Evolutionary conservation across 2,329 filamentous ascomycete species (phyloP).

Genomic region (Diaporthe aspalathi): DNA sequence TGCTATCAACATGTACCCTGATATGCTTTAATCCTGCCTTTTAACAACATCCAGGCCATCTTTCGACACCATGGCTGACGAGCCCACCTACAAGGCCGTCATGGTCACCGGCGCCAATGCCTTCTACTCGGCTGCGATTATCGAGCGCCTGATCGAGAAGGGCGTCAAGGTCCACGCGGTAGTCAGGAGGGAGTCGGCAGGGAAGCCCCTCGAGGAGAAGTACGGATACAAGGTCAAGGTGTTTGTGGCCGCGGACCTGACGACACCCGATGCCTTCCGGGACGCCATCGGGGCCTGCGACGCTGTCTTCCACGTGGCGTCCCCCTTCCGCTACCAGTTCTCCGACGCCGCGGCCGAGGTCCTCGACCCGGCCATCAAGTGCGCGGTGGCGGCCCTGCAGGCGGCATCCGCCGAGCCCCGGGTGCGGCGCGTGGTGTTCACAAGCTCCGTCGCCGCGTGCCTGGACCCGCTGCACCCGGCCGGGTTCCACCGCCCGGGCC

Average conservation of each 20-base stretch:
- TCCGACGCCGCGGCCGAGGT: slow-evolving; percentile 3
- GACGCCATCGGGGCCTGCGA: neutral
- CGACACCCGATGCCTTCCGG: neutral
- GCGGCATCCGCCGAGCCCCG: neutral
- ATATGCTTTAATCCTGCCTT: neutral
- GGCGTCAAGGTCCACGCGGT: slow-evolving; percentile 7
- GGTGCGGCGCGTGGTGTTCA: neutral
- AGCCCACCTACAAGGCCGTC: neutral
- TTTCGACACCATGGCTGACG: neutral
- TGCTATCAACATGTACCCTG: too few species aligned
- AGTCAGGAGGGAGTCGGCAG: neutral
- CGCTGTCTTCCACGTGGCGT: slow-evolving; percentile 3
- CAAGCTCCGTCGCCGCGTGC: neutral
- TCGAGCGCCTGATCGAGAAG: neutral
- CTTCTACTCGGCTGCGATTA: neutral
- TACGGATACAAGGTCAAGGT: neutral
- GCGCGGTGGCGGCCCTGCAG: neutral
- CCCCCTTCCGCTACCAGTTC: slow-evolving; percentile 3
- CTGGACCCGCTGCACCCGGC: neutral
- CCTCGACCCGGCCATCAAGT: neutral
- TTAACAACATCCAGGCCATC: neutral
- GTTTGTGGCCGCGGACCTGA: neutral
- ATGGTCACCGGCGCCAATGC: slow-evolving; percentile 4
- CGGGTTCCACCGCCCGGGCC: neutral
- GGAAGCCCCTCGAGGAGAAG: neutral